Conservation (phyloP, 768 basidiomycete genomes). For the Lenzites betulinus region DNA sequence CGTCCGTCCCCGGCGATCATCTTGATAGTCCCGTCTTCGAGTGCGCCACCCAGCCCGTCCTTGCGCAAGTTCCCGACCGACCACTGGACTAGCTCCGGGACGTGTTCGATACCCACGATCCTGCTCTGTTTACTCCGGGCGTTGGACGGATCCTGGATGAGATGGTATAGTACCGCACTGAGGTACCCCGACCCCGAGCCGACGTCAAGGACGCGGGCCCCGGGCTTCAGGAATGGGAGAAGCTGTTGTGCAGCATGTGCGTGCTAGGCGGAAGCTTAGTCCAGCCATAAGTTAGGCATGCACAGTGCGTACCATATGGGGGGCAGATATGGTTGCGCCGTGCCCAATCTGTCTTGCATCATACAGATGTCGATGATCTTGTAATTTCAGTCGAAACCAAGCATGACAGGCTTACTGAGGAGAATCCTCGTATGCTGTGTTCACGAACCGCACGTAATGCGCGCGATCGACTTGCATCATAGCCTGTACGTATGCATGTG, state of each 20-base stretch:
- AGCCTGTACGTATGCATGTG: constrained; percentile 37
- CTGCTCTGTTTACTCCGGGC: constrained; percentile 39
- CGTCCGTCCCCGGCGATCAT: constrained; percentile 82
- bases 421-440: constrained; percentile 50
- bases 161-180: constrained; percentile 75
- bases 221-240: constrained; percentile 67
- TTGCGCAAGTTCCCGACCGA: constrained; percentile 64
- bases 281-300: background rate
- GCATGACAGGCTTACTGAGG: constrained; percentile 40
- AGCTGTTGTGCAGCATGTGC: constrained; percentile 84
- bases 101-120: constrained; percentile 91
- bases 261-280: constrained; percentile 50
- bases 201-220: constrained; percentile 82
- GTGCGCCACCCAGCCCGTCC: constrained; percentile 60
- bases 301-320: constrained; percentile 75
- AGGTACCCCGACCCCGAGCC: constrained; percentile 90
- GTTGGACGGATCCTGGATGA: constrained; percentile 44
- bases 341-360: constrained; percentile 59
- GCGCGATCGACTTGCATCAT: constrained; percentile 50
- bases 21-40: constrained; percentile 57
- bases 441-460: constrained; percentile 42
- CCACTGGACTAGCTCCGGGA: constrained; percentile 74
- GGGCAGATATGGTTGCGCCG: constrained; percentile 93
- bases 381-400: background rate
- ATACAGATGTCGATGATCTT: background rate